phyloP scores from a whole-genome alignment of 2,329 filamentous ascomycete genomes.

The Aspergillus carbonarius region DNA sequence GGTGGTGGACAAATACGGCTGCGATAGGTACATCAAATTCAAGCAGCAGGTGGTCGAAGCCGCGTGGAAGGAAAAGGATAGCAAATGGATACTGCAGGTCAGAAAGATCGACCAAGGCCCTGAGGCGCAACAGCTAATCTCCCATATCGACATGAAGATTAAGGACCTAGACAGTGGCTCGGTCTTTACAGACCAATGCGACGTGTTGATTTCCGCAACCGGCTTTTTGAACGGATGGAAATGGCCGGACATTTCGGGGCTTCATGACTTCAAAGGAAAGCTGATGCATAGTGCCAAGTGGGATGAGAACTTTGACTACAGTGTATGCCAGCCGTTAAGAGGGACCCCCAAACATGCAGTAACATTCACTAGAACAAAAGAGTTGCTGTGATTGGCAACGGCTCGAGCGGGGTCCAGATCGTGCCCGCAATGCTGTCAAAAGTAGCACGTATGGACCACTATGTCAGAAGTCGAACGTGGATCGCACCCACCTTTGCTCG shows the following conservation, averaged over 20 bases:
- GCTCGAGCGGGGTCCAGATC: slow-evolving; percentile 44
- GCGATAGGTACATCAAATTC: slow-evolving; percentile 50
- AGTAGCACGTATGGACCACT: slow-evolving; percentile 37
- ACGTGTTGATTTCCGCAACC: slow-evolving; percentile 39
- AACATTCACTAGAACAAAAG: slow-evolving; percentile 28
- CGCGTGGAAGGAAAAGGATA: slow-evolving; percentile 42
- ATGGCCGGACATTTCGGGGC: slow-evolving; percentile 49
- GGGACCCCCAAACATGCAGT: background rate
- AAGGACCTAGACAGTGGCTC: slow-evolving; percentile 23
- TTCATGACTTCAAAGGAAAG: slow-evolving; percentile 48
- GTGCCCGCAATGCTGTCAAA: slow-evolving; percentile 43
- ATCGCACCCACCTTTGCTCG: slow-evolving; percentile 31
- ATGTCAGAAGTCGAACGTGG: slow-evolving; percentile 35
- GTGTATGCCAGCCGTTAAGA: slow-evolving; percentile 15
- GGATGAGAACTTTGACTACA: slow-evolving; percentile 39
- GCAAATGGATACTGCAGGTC: slow-evolving; percentile 32
- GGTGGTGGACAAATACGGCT: slow-evolving; percentile 45
- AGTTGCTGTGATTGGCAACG: slow-evolving; percentile 40
- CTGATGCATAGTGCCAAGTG: slow-evolving; percentile 48
- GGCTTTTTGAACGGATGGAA: slow-evolving; percentile 45
- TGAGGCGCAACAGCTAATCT: background rate
- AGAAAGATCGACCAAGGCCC: background rate
- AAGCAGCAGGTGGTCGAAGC: slow-evolving; percentile 46
- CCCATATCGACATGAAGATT: slow-evolving; percentile 13
- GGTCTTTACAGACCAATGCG: slow-evolving; percentile 27